Evolutionary conservation across 2,329 filamentous ascomycete genomes (phyloP).

Genomic region (Apiospora malaysiana): DNA sequence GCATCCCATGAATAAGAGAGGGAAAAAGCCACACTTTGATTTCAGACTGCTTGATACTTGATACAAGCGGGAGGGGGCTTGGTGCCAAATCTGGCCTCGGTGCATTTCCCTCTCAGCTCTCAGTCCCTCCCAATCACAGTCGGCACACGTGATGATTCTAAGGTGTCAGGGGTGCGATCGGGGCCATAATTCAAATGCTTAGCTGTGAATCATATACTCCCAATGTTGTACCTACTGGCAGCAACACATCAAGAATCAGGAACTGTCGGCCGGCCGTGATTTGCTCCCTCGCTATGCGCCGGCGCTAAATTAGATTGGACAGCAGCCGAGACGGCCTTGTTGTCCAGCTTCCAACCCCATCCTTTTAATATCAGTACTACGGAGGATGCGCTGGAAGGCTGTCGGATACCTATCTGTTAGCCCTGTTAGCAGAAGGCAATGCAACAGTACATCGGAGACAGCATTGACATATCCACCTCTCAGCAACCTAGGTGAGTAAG

Average conservation of each 20-base stretch:
- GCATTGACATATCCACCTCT: not conserved
- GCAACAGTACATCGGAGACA: not conserved
- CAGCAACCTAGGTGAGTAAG: not conserved
- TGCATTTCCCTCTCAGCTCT: conserved; percentile 8
- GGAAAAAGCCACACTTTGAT: not conserved
- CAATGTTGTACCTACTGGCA: not conserved
- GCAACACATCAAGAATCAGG: not conserved
- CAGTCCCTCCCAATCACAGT: not conserved
- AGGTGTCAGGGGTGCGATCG: conserved; percentile 7
- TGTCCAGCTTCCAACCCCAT: no score
- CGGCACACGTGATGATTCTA: conserved; percentile 11
- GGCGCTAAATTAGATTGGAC: conserved; percentile 1
- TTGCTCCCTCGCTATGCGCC: not conserved
- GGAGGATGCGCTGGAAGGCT: no score
- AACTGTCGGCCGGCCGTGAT: not conserved
- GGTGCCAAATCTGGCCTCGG: conserved; percentile 1
- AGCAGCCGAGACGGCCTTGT: not conserved
- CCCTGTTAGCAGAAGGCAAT: not conserved
- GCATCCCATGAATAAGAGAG: not conserved
- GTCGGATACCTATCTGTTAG: not conserved
- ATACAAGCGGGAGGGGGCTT: not conserved
- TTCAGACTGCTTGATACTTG: not conserved
- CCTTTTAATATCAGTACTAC: no score
- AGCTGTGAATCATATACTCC: not conserved
- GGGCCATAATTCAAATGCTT: conserved; percentile 1